These are phyloP conservation scores for Apocynum venetum DNA, from an alignment of 257 asterid genomes.

Conservation along the genomic window DNA sequence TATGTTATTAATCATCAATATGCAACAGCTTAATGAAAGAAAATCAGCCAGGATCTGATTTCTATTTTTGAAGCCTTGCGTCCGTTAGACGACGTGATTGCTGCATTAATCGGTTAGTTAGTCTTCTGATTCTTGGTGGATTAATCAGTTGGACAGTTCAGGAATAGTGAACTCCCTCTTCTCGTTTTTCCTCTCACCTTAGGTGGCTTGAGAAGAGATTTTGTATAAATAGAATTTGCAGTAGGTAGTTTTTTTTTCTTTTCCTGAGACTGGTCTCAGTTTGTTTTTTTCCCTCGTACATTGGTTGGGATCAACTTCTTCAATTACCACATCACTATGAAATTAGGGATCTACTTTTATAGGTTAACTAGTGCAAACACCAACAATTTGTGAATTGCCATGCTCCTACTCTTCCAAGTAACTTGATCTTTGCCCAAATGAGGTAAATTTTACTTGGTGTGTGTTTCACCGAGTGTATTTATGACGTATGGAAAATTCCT, in stretches of 20 bases:
- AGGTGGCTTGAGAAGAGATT: slow-evolving; percentile 31
- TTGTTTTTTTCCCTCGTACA: background rate
- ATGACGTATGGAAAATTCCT: no score
- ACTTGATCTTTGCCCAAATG: no score
- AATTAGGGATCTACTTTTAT: background rate
- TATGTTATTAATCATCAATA: slow-evolving; percentile 49
- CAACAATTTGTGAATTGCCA: background rate
- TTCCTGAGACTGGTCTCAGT: slow-evolving; percentile 33
- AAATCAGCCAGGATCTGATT: background rate
- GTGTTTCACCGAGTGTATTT: no score
- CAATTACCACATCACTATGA: background rate
- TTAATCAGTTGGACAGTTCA: slow-evolving; percentile 21
- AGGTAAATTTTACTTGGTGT: no score
- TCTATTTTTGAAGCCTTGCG: background rate
- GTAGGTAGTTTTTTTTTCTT: slow-evolving; percentile 16
- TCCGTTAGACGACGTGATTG: background rate
- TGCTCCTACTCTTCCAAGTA: background rate
- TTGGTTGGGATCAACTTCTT: background rate
- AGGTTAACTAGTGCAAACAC: background rate
- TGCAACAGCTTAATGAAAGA: slow-evolving; percentile 17
- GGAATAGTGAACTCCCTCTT: slow-evolving; percentile 30
- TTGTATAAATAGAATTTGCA: slow-evolving; percentile 22
- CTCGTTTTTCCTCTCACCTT: slow-evolving; percentile 28
- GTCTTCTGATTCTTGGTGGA: slow-evolving; percentile 16
- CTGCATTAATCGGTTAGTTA: background rate